Percentiles rank a stretch among this genome's conserved stretches.
Conservation (phyloP, 1,139 yeast species). For the Diutina mesorugosa region DNA sequence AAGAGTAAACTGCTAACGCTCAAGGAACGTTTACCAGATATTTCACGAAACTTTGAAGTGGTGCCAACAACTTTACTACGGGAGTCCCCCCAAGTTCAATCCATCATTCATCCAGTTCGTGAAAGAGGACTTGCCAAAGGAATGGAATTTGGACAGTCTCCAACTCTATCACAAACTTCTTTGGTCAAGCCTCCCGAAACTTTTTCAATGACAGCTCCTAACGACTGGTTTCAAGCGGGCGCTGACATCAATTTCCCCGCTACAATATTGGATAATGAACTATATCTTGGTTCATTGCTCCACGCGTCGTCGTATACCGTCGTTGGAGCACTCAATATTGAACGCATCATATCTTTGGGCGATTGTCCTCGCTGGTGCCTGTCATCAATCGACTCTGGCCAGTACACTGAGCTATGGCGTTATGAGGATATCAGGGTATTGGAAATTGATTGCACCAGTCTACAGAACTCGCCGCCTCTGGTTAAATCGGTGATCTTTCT, state of each 20-base stretch:
- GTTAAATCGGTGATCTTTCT: conserved; percentile 19
- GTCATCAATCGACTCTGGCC: conserved; percentile 16
- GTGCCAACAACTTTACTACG: no score
- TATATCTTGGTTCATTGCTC: conserved; percentile 16
- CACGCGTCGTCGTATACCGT: neutral
- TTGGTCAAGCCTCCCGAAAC: neutral
- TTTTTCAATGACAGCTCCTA: neutral
- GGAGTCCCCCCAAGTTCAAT: neutral
- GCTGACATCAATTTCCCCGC: conserved; percentile 28
- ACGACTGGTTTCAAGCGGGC: conserved; percentile 23
- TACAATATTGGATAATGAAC: conserved; percentile 13
- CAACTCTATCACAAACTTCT: neutral
- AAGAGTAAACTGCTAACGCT: conserved; percentile 3
- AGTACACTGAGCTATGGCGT: conserved; percentile 11
- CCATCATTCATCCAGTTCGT: neutral
- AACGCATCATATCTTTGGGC: neutral
- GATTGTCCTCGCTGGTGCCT: conserved; percentile 10
- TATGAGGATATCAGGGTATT: conserved; percentile 15
- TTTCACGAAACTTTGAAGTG: neutral
- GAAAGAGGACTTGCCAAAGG: neutral
- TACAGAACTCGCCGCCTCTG: conserved; percentile 9
- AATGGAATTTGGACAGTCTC: neutral
- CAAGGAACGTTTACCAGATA: neutral
- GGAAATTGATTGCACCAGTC: conserved; percentile 5
- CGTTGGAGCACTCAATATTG: neutral